Base-by-base conservation (phyloP, 2,329 filamentous ascomycete genomes). In the Simplicillium aogashimaense region DNA sequence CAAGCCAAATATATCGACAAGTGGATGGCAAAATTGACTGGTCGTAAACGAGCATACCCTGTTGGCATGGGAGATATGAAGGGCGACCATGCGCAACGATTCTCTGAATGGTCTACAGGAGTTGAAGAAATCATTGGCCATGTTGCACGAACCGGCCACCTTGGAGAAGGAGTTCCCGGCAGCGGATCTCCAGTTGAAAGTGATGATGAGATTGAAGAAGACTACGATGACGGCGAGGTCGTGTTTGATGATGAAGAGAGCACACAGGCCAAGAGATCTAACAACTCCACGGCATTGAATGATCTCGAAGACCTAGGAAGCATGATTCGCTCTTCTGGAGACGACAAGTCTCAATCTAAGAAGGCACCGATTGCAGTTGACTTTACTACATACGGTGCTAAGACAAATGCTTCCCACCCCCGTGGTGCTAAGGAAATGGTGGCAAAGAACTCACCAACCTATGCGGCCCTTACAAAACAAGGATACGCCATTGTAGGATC, bases 11-110 rank as follows among this genome's bases (percentile, higher is more conserved):
- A 95, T 50, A 70, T 94, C 3, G 90, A 98, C 57, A 88, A 80
- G 57, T 97, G 92, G 90, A 86, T 98, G 84, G 88, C 90, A n/a
- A 94, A 88, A 56, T 64, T 98, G 53, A 95, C 89, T 0, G 82
- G 77, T 2, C 76, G 83, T 45, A 95, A 90, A 64, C 74, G 89
- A 55, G 89, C 87, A 1, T 97, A 83, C 52, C 90, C 90, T 0
- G 67, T 97, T 7, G 92, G 92, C 4, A 81, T 90, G 71, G 87
- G 84, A 3, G 88, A 97, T 60, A 76, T 84, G 42, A 94, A 88
- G 61, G 71, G 64, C n/a, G 83, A 92, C 55, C 76, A 79, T 15
- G 65, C 69, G 15, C 61, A 74, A 37, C 70, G 83, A 18, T 59
- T 97, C 40, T 62, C 72, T 29, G 87, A 95, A 57, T 98, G 90